Base-by-base conservation (phyloP, 768 basidiomycete genomes). In the Calvatia gigantea region DNA sequence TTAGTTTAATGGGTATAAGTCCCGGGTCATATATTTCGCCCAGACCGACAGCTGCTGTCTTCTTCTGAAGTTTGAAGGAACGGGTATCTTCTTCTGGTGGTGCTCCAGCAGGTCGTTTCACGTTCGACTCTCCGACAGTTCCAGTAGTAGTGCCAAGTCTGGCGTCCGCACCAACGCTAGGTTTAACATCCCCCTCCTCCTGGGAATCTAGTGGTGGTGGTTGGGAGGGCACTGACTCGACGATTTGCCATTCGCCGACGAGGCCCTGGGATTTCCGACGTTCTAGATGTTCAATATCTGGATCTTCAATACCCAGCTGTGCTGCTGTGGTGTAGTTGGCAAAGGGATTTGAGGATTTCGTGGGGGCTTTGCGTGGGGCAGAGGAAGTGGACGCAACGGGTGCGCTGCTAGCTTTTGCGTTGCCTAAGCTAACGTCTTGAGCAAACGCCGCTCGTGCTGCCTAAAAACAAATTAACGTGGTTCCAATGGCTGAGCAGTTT, bases 261-360 rank as follows among this genome's bases (percentile, higher is more conserved):
- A 85, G 71, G 11, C 91, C 93, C 63, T 90, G 82, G 12, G 73
- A 80, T 45, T 75, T 78, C 21, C 81, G 77, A 41, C 80, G 73
- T 51, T 85, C 81, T 27, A 79, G 64, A 50, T 80, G 73, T 56
- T 89, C 89, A 6, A 76, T 84, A 58, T 92, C 90, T 1, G 87
- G 87, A 64, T 96, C 94, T 8, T 63, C 74, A 63, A 82, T 87
- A 1, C 95, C 95, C 1, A 98, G 78, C 1, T 86, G 89, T 45
- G 82, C 86, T 0, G 96, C 87, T 0, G 93, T 94, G 9, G 91
- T 85, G 69, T 98, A 99, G 68, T 96, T 89, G 0, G 87, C 79
- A 58, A 82, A 85, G n/a, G 80, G 82, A 62, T 86, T 83, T 1
- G 83, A 75, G 9, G 84, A 77, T 65, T 82, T 86, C 4, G 67